Evolutionary conservation across 148 eudicot species (phyloP).

Genomic region (Polygonum maritimum): DNA sequence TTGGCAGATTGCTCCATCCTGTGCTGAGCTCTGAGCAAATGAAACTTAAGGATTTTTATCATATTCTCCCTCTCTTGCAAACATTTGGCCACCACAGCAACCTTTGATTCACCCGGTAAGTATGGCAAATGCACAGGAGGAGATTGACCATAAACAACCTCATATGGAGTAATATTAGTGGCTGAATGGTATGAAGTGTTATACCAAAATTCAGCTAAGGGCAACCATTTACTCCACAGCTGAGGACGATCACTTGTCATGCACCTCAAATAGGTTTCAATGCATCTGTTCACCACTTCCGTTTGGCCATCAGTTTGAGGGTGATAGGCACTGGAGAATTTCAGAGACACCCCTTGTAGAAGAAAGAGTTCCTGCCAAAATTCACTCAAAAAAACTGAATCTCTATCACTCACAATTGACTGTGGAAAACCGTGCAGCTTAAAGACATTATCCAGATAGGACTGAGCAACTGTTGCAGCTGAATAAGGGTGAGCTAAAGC

Average conservation of each 20-base stretch:
- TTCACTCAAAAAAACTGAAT: neutral
- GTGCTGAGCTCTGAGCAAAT: neutral
- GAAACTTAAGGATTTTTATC: neutral
- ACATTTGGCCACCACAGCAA: no score
- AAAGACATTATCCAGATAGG: neutral
- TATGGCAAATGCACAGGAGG: no score
- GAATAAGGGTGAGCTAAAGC: slow-evolving; percentile 3
- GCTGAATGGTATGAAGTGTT: neutral
- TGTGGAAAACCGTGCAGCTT: neutral
- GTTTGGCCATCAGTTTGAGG: no score
- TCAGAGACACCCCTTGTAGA: no score
- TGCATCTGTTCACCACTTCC: neutral
- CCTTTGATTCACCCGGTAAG: no score
- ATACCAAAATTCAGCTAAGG: neutral
- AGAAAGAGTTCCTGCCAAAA: no score
- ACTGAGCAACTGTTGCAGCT: neutral
- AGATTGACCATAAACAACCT: neutral
- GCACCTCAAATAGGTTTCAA: neutral
- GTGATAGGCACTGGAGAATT: no score
- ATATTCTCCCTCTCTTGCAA: neutral
- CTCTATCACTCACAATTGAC: neutral
- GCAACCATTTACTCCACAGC: neutral
- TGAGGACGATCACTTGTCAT: neutral
- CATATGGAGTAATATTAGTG: neutral
- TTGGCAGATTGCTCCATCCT: neutral